Conservation (phyloP, 345 rosid species). For the Eutrema yunnanense region DNA sequence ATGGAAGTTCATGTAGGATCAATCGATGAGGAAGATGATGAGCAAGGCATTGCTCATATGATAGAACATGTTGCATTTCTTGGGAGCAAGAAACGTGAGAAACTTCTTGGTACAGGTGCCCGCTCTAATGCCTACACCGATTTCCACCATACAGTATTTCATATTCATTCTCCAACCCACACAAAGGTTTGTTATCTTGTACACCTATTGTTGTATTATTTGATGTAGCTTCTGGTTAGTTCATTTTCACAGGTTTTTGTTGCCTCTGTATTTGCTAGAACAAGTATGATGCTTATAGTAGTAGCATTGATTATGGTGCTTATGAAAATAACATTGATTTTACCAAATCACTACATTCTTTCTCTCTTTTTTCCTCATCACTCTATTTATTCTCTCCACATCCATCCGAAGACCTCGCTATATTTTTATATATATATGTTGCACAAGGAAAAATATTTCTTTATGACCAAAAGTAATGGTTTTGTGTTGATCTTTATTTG, state of each 20-base stretch:
- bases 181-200: slow-evolving; percentile 62
- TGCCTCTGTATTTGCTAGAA: not conserved
- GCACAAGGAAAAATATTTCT: not conserved
- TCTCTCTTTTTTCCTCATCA: not conserved
- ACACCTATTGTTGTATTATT: not conserved
- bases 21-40: slow-evolving; percentile 96
- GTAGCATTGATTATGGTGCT: not conserved
- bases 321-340: not conserved
- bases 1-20: slow-evolving; percentile 99
- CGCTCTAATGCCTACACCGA: slow-evolving; percentile 99
- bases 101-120: slow-evolving; percentile 97
- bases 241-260: not conserved
- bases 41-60: slow-evolving; percentile 99
- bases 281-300: not conserved
- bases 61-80: slow-evolving; percentile 98
- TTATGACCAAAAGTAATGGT: not conserved
- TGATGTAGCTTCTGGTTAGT: not conserved
- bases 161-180: slow-evolving; percentile 90
- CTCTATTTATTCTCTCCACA: not conserved
- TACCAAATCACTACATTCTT: not conserved
- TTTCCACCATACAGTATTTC: slow-evolving; percentile 99
- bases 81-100: slow-evolving; percentile 99
- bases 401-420: not conserved
- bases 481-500: not conserved
- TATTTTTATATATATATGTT: not conserved